Evolutionary conservation across 805 yeast species (phyloP).

Genomic region (Pichia phayaonensis): DNA sequence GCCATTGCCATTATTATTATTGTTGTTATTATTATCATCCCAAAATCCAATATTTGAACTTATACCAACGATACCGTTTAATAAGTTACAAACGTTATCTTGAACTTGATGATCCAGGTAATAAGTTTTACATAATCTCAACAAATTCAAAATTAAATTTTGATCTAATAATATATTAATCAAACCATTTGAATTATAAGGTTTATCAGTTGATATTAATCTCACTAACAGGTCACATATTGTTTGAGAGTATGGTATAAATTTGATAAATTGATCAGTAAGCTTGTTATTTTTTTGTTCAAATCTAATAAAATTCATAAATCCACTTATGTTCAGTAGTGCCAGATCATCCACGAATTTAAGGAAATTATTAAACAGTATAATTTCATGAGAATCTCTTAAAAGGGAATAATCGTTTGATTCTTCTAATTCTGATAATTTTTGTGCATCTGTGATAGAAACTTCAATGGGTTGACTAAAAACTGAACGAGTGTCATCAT

Average conservation of each 20-base stretch:
- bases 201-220: slow-evolving; percentile 84
- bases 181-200: slow-evolving; percentile 80
- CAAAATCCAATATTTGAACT: slow-evolving; percentile 32
- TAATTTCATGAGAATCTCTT: slow-evolving; percentile 22
- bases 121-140: slow-evolving; percentile 50
- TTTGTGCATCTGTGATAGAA: slow-evolving; percentile 12
- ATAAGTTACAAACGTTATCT: slow-evolving; percentile 54
- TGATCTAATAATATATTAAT: slow-evolving; percentile 69
- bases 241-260: slow-evolving; percentile 76
- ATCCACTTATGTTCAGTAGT: slow-evolving; percentile 71
- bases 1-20: too few species aligned
- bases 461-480: slow-evolving; percentile 24
- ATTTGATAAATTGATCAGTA: slow-evolving; percentile 68
- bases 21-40: slow-evolving; percentile 17
- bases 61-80: slow-evolving; percentile 75
- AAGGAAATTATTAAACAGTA: slow-evolving; percentile 45
- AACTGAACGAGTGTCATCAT: slow-evolving; percentile 14
- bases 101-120: slow-evolving; percentile 28
- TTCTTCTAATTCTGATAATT: slow-evolving; percentile 11
- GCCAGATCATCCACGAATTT: slow-evolving; percentile 79
- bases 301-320: slow-evolving; percentile 59
- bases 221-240: slow-evolving; percentile 82
- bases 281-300: slow-evolving; percentile 33
- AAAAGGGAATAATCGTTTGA: slow-evolving; percentile 21
- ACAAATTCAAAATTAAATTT: slow-evolving; percentile 54